phyloP scores from a whole-genome alignment of 2,329 filamentous ascomycete species.

The Parafenestella ontariensis region DNA sequence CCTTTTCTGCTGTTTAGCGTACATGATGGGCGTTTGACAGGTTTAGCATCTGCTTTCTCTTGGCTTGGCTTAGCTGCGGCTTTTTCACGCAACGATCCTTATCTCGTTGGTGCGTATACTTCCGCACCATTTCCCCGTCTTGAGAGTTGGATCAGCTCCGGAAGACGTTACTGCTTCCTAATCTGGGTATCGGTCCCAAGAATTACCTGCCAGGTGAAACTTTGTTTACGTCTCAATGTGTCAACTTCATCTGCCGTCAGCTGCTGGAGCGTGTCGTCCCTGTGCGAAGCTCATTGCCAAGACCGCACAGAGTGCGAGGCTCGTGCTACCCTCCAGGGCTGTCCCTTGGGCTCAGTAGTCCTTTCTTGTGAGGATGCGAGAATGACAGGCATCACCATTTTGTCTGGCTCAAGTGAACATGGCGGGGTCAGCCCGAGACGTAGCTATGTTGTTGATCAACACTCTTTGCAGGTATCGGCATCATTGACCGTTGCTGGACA shows the following conservation, averaged over 20 bases:
- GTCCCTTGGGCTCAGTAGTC: not conserved
- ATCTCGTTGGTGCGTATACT: constrained; percentile 1
- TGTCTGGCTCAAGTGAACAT: not conserved
- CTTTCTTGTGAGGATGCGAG: not conserved
- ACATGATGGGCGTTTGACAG: constrained; percentile 3
- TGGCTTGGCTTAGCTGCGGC: constrained; percentile 14
- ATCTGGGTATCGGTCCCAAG: not conserved
- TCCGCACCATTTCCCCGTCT: not conserved
- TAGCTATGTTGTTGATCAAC: not conserved
- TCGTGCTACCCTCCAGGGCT: not conserved
- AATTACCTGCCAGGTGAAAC: not conserved
- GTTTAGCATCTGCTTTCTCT: constrained; percentile 8
- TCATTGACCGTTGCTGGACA: not conserved
- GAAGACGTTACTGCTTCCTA: not conserved
- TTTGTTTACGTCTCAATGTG: not conserved
- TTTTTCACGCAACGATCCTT: constrained; percentile 17
- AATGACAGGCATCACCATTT: not conserved
- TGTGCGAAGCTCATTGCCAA: not conserved
- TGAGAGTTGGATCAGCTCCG: not conserved
- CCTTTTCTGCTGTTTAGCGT: constrained; percentile 15
- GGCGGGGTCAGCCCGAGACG: too few relatives aligned
- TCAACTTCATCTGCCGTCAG: not conserved
- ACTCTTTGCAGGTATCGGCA: too few relatives aligned
- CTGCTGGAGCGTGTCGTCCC: not conserved
- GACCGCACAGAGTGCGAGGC: not conserved